A percentile compares a stretch with the other conserved stretches of the same genome.
These are phyloP conservation scores for Dissophora globulifera DNA, from an alignment of 192 early-diverging fungal genomes.

Conservation along the genomic window DNA sequence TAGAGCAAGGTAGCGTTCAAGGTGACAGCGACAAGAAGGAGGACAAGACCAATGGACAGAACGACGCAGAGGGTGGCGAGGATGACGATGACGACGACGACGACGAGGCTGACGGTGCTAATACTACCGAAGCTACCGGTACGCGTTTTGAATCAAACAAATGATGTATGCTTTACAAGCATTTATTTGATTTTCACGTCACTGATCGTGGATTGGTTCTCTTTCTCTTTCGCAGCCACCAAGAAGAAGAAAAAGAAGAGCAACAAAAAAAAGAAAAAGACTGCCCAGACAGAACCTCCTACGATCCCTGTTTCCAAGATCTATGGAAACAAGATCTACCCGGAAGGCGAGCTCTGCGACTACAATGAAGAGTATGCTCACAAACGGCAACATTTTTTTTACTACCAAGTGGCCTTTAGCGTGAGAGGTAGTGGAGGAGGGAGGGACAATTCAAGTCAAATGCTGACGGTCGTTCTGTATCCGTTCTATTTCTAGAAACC, in stretches of 20 bases:
- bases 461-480: too few species aligned
- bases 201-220: conserved; percentile 16
- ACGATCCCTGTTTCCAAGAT: conserved; percentile 85
- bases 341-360: conserved; percentile 83
- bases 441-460: too few species aligned
- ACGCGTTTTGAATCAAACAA: too few species aligned
- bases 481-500: conserved; percentile 66
- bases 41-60: conserved; percentile 27
- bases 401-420: too few species aligned
- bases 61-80: conserved; percentile 55
- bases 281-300: conserved; percentile 71
- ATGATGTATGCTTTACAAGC: too few species aligned
- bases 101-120: conserved; percentile 51
- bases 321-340: conserved; percentile 80
- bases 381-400: too few species aligned
- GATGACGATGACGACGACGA: conserved; percentile 55
- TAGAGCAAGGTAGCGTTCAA: too few species aligned
- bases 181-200: conserved; percentile 14
- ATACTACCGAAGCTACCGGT: conserved; percentile 44
- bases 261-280: conserved; percentile 70
- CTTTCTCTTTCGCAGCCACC: conserved; percentile 3
- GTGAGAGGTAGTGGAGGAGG: too few species aligned
- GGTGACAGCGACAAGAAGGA: conserved; percentile 14
- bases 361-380: conserved; percentile 84
- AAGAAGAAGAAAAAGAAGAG: conserved; percentile 79